phyloP scores from a whole-genome alignment of 148 eudicot genomes.

The Amaranthus cruentus region DNA sequence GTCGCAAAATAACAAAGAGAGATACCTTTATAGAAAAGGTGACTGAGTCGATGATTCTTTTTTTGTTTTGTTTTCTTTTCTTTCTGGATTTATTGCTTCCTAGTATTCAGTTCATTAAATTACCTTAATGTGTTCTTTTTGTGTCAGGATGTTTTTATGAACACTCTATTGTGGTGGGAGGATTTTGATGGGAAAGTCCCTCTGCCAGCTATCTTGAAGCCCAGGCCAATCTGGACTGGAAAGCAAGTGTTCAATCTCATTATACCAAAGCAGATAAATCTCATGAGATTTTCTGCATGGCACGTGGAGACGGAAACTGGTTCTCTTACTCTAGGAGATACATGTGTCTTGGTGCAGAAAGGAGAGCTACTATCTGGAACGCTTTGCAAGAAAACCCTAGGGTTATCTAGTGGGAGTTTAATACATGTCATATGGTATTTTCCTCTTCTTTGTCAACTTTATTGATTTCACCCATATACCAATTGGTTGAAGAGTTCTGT shows the following conservation, averaged over 20 bases:
- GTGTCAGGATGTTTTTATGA: constrained; percentile 94
- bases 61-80: background rate
- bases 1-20: constrained; percentile 94
- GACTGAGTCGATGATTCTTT: background rate
- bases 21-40: constrained; percentile 99
- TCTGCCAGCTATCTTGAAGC: constrained; percentile 91
- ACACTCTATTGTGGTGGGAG: constrained; percentile 99
- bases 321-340: constrained; percentile 87
- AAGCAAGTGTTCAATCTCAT: constrained; percentile 96
- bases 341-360: constrained; percentile 81
- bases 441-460: background rate
- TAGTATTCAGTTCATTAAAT: background rate
- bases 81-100: background rate
- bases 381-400: constrained; percentile 92
- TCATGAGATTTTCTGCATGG: constrained; percentile 84
- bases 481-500: background rate
- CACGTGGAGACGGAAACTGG: constrained; percentile 76
- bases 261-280: constrained; percentile 97
- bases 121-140: background rate
- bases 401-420: constrained; percentile 87
- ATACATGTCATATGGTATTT: constrained; percentile 92
- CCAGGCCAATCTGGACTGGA: constrained; percentile 99
- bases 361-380: constrained; percentile 95
- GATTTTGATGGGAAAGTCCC: constrained; percentile 98
- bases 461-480: background rate